These are phyloP conservation scores for Pseudogymnoascus verrucosus DNA, from an alignment of 2,329 filamentous ascomycete genomes.

Conservation along the genomic window DNA sequence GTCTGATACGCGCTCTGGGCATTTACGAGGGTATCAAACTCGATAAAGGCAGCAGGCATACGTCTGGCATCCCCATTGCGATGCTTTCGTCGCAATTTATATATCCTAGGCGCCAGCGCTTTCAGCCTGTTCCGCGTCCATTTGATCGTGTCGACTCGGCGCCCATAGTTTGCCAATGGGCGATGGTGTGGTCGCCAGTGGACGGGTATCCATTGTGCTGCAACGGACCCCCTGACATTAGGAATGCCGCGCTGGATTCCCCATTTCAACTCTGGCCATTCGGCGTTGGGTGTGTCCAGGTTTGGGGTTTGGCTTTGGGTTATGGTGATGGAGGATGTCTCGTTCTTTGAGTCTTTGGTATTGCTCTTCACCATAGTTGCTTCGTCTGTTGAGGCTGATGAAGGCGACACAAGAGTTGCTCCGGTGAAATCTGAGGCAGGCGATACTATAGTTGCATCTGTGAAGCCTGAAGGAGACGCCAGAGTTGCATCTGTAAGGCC, in stretches of 20 bases:
- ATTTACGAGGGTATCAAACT: constrained; percentile 52
- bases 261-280: not conserved
- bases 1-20: constrained; percentile 59
- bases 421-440: not conserved
- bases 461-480: not conserved
- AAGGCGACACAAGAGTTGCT: not conserved
- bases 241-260: constrained; percentile 11
- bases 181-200: constrained; percentile 27
- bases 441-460: not conserved
- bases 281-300: not conserved
- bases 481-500: not conserved
- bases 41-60: constrained; percentile 56
- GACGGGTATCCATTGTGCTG: constrained; percentile 29
- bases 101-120: constrained; percentile 25
- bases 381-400: not conserved
- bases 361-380: not conserved
- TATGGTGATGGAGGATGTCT: not conserved
- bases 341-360: not conserved
- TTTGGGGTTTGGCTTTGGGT: not conserved
- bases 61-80: constrained; percentile 42
- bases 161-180: constrained; percentile 29
- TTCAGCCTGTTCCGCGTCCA: constrained; percentile 29
- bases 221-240: constrained; percentile 30
- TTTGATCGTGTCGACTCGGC: constrained; percentile 31
- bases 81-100: constrained; percentile 26